Base-by-base conservation (phyloP, 2,329 filamentous ascomycete species). In the Botrytis cinerea region DNA sequence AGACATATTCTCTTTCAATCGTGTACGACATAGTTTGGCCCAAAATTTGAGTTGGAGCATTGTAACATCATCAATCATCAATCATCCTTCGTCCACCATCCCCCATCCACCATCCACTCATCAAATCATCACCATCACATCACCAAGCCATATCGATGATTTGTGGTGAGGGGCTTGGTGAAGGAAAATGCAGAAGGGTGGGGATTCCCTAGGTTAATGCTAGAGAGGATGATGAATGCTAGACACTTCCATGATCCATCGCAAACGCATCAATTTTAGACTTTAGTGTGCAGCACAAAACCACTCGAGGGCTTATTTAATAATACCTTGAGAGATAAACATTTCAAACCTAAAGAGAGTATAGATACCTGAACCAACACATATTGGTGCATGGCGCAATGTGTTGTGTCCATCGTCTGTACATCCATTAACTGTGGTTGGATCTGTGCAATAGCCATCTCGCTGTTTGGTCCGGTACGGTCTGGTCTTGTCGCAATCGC, bases 21-120 rank as follows among this genome's bases (percentile, higher is more conserved):
- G 70, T 71, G 70, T 71, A 38, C 60, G 70, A 72, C 70, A 72
- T 66, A 66, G 60, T 40, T 66, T 71, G 70, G 60, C 20, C 43
- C 46, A 57, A 64, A 70, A 35, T 20, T 70, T 48, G 32, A 35
- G 32, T 67, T 7, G 25, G 40, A 54, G 63, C 63, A 67, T 54
- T 28, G 61, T 63, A 63, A 63, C 63, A 67, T 38, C 63, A 51
- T 48, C 20, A 38, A 67, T 38, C 45, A 35, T 54, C 51, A n/a
- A 28, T 38, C 38, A 38, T 8, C 38, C 38, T 1, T 9, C 38
- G 1, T 38, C 38, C 38, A 38, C 6, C 35, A 6, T 38, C 38
- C 38, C 2, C 1, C 38, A 9, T 38, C 38, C 38, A 9, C 4
- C 35, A 6, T 38, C 38, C 38, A 38, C 43, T 45, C 43, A 45